These are phyloP conservation scores for Escallonia herrerae DNA, from an alignment of 129 eudicot species.

Conservation along the genomic window DNA sequence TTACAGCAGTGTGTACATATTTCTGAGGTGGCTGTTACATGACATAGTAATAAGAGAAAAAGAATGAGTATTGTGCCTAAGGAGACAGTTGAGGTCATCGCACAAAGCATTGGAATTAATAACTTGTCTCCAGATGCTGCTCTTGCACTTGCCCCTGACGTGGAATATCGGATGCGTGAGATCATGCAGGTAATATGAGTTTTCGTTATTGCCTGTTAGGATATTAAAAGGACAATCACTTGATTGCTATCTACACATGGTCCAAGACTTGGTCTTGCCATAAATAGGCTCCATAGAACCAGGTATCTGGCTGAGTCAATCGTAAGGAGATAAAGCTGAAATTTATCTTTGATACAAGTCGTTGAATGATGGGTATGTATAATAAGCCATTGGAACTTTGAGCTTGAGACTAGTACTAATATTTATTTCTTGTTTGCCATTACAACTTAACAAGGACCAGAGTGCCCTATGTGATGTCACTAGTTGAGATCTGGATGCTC, in stretches of 20 bases:
- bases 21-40: constrained; percentile 6
- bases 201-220: neutral
- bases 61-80: constrained; percentile 70
- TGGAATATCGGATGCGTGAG: constrained; percentile 77
- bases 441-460: no score
- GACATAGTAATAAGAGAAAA: constrained; percentile 7
- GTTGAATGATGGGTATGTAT: no score
- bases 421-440: no score
- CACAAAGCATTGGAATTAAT: constrained; percentile 67
- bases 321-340: no score
- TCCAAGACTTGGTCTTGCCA: neutral
- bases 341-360: no score
- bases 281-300: neutral
- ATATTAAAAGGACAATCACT: neutral
- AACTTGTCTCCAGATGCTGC: constrained; percentile 57
- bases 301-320: neutral
- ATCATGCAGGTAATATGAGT: constrained; percentile 50
- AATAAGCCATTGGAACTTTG: no score
- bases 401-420: no score
- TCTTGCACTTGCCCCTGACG: constrained; percentile 72
- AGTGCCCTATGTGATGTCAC: neutral
- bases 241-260: neutral
- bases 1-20: constrained; percentile 7
- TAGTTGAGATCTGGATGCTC: neutral
- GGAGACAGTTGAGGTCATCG: constrained; percentile 66